Base-by-base conservation (phyloP, 2,329 filamentous ascomycete species). In the Stagonosporopsis rhizophila region DNA sequence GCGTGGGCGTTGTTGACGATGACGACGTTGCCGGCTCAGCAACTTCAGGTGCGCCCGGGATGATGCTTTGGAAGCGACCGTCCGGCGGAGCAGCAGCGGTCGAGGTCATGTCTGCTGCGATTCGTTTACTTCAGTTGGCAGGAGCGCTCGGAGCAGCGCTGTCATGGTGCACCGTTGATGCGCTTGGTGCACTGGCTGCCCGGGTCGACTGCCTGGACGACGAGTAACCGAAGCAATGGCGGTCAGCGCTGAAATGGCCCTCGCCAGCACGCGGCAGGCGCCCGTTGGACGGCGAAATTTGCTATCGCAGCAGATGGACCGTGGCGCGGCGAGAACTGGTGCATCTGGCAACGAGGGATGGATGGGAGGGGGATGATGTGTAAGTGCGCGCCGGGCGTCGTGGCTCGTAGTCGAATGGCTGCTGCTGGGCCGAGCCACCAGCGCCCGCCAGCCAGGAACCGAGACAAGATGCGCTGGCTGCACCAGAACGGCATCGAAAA, bases 1-100 rank as follows among this genome's bases (percentile, higher is more conserved):
- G 57, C 40, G 61, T 58, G 37, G 57, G 46, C 35, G 60, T 59
- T 27, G 62, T 54, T 15, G 56, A 51, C 50, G 51, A 54, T 52
- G 54, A 60, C 45, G 65, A 58, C 37, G 48, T 50, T 42, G 71
- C 59, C 35, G 75, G 75, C 65, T 78, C 76, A 51, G 71, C 71
- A 51, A 72, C 74, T 70, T 77, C 70, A 35, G 56, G 55, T 52
- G 68, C 69, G 58, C 73, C 76, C 23, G 23, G 6, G 37, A 71
- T 73, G 44, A 76, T 63, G 63, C 73, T 76, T 62, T 71, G 71
- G 58, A 74, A 77, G 61, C 64, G 61, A 60, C 17, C 37, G 37
- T 41, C 47, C 12, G 42, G 37, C 38, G 17, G 15, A 54, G 50
- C 53, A 47, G 62, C 44, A 30, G 53, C 46, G 15, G 51, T 42